phyloP scores from a whole-genome alignment of 2,329 filamentous ascomycete genomes.

The Byssochlamys sp. region DNA sequence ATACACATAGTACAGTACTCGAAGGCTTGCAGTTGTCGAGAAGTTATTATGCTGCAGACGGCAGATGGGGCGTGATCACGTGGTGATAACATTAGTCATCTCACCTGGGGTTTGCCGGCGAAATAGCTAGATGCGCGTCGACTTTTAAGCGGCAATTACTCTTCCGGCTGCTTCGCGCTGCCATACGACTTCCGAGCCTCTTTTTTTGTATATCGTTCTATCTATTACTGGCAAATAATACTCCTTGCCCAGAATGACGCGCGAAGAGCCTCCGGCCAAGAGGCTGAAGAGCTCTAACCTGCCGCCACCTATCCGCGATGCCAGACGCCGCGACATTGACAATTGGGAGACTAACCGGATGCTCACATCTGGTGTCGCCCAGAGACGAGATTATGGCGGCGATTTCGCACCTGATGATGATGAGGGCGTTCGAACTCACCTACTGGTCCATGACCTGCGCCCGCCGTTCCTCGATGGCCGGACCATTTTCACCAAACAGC shows the following conservation, averaged over 20 bases:
- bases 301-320: conserved; percentile 27
- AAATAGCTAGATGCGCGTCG: neutral
- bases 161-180: neutral
- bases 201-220: neutral
- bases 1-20: too few species aligned
- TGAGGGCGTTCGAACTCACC: conserved; percentile 76
- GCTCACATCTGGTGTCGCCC: conserved; percentile 90
- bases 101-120: conserved; percentile 13
- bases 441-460: conserved; percentile 84
- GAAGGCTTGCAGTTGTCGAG: neutral
- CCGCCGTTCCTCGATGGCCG: conserved; percentile 91
- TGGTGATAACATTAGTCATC: conserved; percentile 8
- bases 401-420: conserved; percentile 80
- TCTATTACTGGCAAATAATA: neutral
- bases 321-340: conserved; percentile 83
- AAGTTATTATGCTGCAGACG: neutral
- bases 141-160: neutral
- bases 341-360: conserved; percentile 98
- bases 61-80: conserved; percentile 8
- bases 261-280: conserved; percentile 31
- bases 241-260: conserved; percentile 19
- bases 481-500: conserved; percentile 92
- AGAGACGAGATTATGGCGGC: conserved; percentile 67
- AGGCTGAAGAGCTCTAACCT: conserved; percentile 29
- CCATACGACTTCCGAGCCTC: neutral